A percentile compares a stretch with the other conserved stretches of the same genome.
Evolutionary conservation across 768 basidiomycete genomes (phyloP).

Genomic region (Sarcodon aspratus): DNA sequence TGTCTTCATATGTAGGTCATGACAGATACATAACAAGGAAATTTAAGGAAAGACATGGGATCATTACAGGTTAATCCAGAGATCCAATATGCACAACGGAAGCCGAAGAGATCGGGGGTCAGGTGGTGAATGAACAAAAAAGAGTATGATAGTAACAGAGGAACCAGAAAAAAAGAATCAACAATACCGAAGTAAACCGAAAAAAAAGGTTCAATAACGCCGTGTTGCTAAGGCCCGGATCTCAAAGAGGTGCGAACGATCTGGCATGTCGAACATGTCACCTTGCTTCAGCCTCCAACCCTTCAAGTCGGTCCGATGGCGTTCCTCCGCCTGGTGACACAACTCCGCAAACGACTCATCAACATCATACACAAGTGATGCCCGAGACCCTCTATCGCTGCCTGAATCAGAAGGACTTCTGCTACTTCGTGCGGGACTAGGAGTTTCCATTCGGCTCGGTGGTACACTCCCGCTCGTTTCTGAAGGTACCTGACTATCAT

Average conservation of each 20-base stretch:
- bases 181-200: not conserved
- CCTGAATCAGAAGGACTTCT: slow-evolving; percentile 66
- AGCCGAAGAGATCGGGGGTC: not conserved
- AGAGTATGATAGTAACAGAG: not conserved
- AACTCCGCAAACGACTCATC: slow-evolving; percentile 63
- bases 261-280: slow-evolving; percentile 26
- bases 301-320: slow-evolving; percentile 76
- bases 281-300: slow-evolving; percentile 44
- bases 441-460: slow-evolving; percentile 25
- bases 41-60: too few relatives aligned
- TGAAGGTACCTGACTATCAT: slow-evolving; percentile 19
- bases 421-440: slow-evolving; percentile 50
- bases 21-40: not conserved
- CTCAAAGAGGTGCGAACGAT: slow-evolving; percentile 63
- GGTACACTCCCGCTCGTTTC: slow-evolving; percentile 18
- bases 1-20: not conserved
- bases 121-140: not conserved
- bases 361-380: slow-evolving; percentile 68
- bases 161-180: not conserved
- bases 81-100: not conserved
- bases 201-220: slow-evolving; percentile 40
- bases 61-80: too few relatives aligned
- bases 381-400: slow-evolving; percentile 72
- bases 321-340: slow-evolving; percentile 69
- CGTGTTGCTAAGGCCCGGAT: slow-evolving; percentile 81